Conservation (phyloP, 78 protist genomes). For the Dictyostelium discoideum region dicty_2.7 NC_007091.3:1307501-1308000, state of each 20-base stretch:
- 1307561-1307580: slow-evolving; percentile 81
- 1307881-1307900: too few relatives aligned
- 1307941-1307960: too few relatives aligned
- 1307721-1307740: neutral
- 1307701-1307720: neutral
- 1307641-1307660: neutral
- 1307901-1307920: too few relatives aligned
- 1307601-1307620: neutral
- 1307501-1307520: slow-evolving; percentile 80
- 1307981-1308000: too few relatives aligned
- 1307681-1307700: neutral
- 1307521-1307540: slow-evolving; percentile 83
- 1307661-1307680: neutral
- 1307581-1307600: slow-evolving; percentile 22
- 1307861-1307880: neutral
- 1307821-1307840: neutral
- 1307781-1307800: neutral
- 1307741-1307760: neutral
- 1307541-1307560: slow-evolving; percentile 95
- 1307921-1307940: too few relatives aligned
- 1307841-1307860: neutral
- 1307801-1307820: slow-evolving; percentile 7
- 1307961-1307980: too few relatives aligned
- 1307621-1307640: neutral
- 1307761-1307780: neutral